phyloP scores from a whole-genome alignment of 73 alveolate genomes.

The Uronychia setigera region DNA sequence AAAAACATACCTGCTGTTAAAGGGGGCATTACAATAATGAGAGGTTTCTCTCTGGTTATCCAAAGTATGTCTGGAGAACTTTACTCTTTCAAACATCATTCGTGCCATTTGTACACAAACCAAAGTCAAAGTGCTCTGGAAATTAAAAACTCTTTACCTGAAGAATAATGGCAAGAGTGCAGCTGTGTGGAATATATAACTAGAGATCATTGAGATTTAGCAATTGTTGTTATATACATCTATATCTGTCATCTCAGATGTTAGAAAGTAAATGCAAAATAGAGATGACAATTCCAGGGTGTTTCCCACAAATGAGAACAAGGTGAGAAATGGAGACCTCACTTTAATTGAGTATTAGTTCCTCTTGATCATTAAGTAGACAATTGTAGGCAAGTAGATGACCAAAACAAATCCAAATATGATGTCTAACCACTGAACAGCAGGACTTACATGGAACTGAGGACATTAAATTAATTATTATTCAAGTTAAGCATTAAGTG shows the following conservation, averaged over 20 bases:
- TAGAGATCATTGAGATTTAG: neutral
- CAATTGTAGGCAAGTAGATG: neutral
- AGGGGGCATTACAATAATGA: neutral
- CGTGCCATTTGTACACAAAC: neutral
- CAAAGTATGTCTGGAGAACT: neutral
- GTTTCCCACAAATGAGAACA: neutral
- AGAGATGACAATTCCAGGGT: neutral
- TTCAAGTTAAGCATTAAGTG: neutral
- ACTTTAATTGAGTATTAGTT: neutral
- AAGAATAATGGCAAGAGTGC: neutral
- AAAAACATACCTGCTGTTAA: neutral
- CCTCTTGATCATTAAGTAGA: neutral
- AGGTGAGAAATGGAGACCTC: neutral
- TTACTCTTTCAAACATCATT: neutral
- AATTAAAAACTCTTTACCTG: neutral
- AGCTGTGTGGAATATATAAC: neutral
- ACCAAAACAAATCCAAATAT: neutral
- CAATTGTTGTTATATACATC: neutral
- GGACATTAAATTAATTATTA: neutral
- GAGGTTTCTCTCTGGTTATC: neutral
- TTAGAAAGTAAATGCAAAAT: neutral
- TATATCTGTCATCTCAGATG: neutral
- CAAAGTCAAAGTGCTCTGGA: neutral
- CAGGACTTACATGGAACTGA: neutral
- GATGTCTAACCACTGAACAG: neutral